Evolutionary conservation across 495 filamentous ascomycete genomes (phyloP).

Genomic region (Pseudoneurospora amorphoporcata): DNA sequence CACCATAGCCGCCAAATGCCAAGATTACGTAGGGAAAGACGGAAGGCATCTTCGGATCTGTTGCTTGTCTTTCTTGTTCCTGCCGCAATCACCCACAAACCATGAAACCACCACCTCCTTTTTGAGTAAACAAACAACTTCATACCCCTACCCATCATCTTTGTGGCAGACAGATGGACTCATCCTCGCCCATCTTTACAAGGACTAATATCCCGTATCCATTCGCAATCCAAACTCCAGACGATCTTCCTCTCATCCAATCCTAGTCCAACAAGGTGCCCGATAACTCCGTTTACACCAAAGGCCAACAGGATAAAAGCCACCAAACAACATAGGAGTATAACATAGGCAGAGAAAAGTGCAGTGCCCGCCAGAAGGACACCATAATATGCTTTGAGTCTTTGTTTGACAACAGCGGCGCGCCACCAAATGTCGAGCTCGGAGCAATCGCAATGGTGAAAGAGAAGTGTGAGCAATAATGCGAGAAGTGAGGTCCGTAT

Average conservation of each 20-base stretch:
- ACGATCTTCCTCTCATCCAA: background rate
- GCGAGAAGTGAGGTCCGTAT: background rate
- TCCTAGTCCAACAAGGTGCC: background rate
- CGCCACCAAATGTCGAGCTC: background rate
- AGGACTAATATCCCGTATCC: background rate
- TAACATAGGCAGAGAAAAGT: background rate
- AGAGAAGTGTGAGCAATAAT: background rate
- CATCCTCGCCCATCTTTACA: background rate
- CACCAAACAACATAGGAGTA: background rate
- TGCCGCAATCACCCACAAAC: background rate
- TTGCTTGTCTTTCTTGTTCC: background rate
- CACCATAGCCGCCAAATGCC: background rate
- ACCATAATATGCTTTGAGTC: background rate
- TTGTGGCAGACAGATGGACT: background rate
- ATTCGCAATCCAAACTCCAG: background rate
- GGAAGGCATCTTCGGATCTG: background rate
- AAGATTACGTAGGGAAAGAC: background rate
- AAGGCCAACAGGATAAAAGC: background rate
- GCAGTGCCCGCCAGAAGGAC: background rate
- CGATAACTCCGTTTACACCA: background rate
- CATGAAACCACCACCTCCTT: background rate
- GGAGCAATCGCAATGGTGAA: background rate
- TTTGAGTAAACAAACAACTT: background rate
- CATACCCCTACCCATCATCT: background rate
- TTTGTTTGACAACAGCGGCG: background rate